Evolutionary conservation across 2,329 filamentous ascomycete species (phyloP).

Genomic region (Xylariaceae sp.): DNA sequence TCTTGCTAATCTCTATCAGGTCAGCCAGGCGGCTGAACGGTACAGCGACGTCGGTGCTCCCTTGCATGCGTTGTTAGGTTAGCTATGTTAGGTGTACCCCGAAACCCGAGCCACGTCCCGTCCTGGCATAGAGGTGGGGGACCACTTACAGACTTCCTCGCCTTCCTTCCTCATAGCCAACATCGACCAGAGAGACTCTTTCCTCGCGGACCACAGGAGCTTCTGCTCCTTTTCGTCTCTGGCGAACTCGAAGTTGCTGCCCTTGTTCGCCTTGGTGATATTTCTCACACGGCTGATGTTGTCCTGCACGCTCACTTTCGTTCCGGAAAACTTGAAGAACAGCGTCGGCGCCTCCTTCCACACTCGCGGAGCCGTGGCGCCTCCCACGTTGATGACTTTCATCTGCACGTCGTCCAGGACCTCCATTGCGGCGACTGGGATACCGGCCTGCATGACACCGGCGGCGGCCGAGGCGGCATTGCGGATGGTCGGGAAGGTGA

Average conservation of each 20-base stretch:
- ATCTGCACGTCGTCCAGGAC: conserved; percentile 88
- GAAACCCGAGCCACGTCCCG: too few relatives aligned
- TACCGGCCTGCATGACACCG: conserved; percentile 67
- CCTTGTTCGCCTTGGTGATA: conserved; percentile 61
- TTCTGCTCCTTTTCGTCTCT: conserved; percentile 64
- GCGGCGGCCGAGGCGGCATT: conserved; percentile 71
- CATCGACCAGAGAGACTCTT: conserved; percentile 81
- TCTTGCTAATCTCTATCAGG: conserved; percentile 77
- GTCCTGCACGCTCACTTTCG: conserved; percentile 69
- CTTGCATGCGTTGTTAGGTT: conserved; percentile 27
- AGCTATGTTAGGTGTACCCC: neutral
- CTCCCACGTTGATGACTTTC: conserved; percentile 71
- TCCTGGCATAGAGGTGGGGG: neutral
- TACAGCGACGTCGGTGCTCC: conserved; percentile 81
- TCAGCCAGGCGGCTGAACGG: conserved; percentile 70
- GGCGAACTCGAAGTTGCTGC: conserved; percentile 70
- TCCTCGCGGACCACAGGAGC: conserved; percentile 73
- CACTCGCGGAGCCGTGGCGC: conserved; percentile 59
- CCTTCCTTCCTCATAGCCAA: conserved; percentile 60
- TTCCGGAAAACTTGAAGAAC: conserved; percentile 84
- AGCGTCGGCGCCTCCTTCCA: conserved; percentile 75
- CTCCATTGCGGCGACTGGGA: conserved; percentile 73
- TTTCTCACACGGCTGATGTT: conserved; percentile 64
- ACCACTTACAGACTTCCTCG: conserved; percentile 63
- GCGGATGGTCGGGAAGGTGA: conserved; percentile 71